These are phyloP conservation scores for Salix caprea DNA, from an alignment of 345 rosid genomes.

Conservation along the genomic window DNA sequence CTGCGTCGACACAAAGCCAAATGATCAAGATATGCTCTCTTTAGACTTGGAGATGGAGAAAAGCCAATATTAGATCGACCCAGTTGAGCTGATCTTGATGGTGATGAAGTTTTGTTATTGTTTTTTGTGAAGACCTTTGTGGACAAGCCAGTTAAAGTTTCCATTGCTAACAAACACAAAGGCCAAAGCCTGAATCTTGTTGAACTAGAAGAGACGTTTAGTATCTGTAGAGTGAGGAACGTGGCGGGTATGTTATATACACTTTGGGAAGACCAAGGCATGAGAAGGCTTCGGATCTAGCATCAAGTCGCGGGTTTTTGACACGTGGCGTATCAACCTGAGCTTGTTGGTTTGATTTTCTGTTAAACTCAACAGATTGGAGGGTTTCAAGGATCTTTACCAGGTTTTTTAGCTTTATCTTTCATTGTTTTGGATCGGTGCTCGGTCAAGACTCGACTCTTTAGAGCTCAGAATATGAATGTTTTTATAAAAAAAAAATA, in stretches of 20 bases:
- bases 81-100: neutral
- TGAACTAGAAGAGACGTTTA: neutral
- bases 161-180: constrained; percentile 7
- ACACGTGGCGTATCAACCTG: constrained; percentile 9
- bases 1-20: neutral
- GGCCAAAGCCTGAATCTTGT: neutral
- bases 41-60: constrained; percentile 7
- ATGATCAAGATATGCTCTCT: neutral
- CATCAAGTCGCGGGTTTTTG: constrained; percentile 1
- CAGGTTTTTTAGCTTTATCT: constrained; percentile 1
- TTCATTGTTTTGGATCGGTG: neutral
- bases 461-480: no score
- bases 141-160: constrained; percentile 18
- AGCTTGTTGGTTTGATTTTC: neutral
- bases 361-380: neutral
- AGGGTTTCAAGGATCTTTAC: constrained; percentile 9
- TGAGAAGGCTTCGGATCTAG: neutral
- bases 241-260: neutral
- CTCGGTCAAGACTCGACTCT: neutral
- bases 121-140: constrained; percentile 7
- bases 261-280: neutral
- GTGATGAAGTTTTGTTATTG: neutral
- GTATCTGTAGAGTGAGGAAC: neutral
- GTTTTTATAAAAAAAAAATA: no score
- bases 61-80: constrained; percentile 7